Conservation (phyloP, 352 stramenopile genomes). For the Plasmopara muralis region DNA sequence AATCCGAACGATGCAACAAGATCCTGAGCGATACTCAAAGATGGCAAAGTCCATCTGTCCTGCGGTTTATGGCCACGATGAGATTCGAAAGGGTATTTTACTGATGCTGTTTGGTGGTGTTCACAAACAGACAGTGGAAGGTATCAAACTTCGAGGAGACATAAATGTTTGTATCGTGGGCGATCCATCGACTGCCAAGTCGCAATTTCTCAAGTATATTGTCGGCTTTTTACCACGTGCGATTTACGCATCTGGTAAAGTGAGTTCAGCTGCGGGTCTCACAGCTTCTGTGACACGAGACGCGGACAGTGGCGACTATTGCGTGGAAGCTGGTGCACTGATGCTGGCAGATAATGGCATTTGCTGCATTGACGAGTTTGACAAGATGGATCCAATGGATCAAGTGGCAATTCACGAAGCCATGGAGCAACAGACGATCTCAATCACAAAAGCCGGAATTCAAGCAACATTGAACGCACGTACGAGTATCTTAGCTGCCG, state of each 20-base stretch:
- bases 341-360: slow-evolving; percentile 99
- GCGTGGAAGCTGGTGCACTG: slow-evolving; percentile 91
- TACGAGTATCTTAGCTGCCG: slow-evolving; percentile 98
- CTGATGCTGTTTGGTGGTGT: slow-evolving; percentile 98
- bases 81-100: slow-evolving; percentile 91
- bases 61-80: slow-evolving; percentile 95
- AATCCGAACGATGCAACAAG: slow-evolving; percentile 89
- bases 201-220: slow-evolving; percentile 99
- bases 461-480: slow-evolving; percentile 98
- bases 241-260: slow-evolving; percentile 99
- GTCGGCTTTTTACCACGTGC: slow-evolving; percentile 87
- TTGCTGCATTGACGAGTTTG: slow-evolving; percentile 99
- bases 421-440: slow-evolving; percentile 99
- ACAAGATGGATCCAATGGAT: slow-evolving; percentile 97
- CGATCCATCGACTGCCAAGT: slow-evolving; percentile 97
- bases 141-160: slow-evolving; percentile 97
- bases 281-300: slow-evolving; percentile 97
- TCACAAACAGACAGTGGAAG: slow-evolving; percentile 95
- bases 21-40: slow-evolving; percentile 87
- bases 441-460: slow-evolving; percentile 99
- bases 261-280: slow-evolving; percentile 95
- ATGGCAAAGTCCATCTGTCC: slow-evolving; percentile 95
- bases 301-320: slow-evolving; percentile 88
- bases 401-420: slow-evolving; percentile 99
- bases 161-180: slow-evolving; percentile 99